Conservation (phyloP, 1,284 basidiomycete species). For the Acaromyces ingoldii region DNA sequence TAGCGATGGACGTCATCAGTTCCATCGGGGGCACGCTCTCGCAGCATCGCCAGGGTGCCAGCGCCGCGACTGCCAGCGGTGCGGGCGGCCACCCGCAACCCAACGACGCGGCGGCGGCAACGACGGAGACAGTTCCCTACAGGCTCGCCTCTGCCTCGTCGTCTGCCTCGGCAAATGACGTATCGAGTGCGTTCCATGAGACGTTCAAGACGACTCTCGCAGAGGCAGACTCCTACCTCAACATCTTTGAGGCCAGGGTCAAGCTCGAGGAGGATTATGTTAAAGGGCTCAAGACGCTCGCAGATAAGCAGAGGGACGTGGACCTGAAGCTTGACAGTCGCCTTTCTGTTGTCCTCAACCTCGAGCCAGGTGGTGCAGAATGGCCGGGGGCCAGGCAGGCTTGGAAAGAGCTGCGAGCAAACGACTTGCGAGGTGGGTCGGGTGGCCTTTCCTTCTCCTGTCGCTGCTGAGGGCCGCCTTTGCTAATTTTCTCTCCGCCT, state of each 20-base stretch:
- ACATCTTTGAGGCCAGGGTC: constrained; percentile 34
- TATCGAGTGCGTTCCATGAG: constrained; percentile 29
- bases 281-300: constrained; percentile 17
- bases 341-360: not conserved
- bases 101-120: not conserved
- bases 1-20: not conserved
- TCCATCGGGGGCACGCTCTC: not conserved
- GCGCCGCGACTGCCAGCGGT: not conserved
- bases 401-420: constrained; percentile 38
- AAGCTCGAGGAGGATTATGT: constrained; percentile 47
- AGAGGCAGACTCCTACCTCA: constrained; percentile 42
- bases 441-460: too few relatives aligned
- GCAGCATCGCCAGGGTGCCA: not conserved
- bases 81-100: not conserved
- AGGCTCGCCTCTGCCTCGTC: not conserved
- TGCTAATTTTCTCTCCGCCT: not conserved
- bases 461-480: not conserved
- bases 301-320: constrained; percentile 38
- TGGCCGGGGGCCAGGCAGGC: constrained; percentile 20
- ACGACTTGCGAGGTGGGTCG: constrained; percentile 22
- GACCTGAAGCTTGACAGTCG: constrained; percentile 33
- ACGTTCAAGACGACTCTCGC: constrained; percentile 32
- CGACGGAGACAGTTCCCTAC: too few relatives aligned
- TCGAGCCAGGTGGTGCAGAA: constrained; percentile 5
- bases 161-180: constrained; percentile 8